Evolutionary conservation across 2,329 filamentous ascomycete genomes (phyloP), one percentile per base, ranked within the genome.

Genomic region (Exophiala lecanii-corni): DNA sequence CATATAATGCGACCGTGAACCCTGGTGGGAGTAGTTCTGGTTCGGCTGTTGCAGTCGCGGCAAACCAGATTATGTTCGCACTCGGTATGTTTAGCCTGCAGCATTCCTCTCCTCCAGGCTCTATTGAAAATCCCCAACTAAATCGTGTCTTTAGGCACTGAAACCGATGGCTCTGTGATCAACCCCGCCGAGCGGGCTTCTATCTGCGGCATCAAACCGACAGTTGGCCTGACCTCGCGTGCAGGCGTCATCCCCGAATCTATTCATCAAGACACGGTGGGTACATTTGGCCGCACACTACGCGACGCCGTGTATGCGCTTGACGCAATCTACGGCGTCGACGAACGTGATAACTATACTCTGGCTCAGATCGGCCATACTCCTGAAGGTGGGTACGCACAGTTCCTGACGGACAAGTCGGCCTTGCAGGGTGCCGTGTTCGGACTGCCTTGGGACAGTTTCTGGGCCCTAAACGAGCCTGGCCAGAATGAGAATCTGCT

Each of bases 181-280:
- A 81, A 78, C 58, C 85, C 85, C 1, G 82, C 84, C 1, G 76
- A 82, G 59, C 69, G 81, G 3, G 86, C 84, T 57, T 74, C 71
- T 2, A 59, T 89, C 2, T 82, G 88, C 2, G 84, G 84, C 2
- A 75, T 89, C 60, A 89, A 88, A 63, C 83, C 84, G 1, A 88
- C 83, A 1, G 81, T 88, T 4, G 84, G 84, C 0, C 62, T 86
- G 38, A 86, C 82, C 0, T 86, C 82, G 6, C 69, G 82, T 12
- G 70, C 65, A 15, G 78, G 70, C 13, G 73, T 82, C 19, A 73
- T 89, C 23, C 85, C 84, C 0, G 81, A 84, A 56, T 76, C 73
- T 9, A 66, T 75, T 43, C 77, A 84, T 55, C 80, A 84, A 55
- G 85, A 89, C 55, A 80, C 76, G 0, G 75, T 88, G 0, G 85